Percentiles rank a stretch among this genome's conserved stretches.
Conservation (phyloP, 2,329 filamentous ascomycete species). For the Fusarium sp. region DNA sequence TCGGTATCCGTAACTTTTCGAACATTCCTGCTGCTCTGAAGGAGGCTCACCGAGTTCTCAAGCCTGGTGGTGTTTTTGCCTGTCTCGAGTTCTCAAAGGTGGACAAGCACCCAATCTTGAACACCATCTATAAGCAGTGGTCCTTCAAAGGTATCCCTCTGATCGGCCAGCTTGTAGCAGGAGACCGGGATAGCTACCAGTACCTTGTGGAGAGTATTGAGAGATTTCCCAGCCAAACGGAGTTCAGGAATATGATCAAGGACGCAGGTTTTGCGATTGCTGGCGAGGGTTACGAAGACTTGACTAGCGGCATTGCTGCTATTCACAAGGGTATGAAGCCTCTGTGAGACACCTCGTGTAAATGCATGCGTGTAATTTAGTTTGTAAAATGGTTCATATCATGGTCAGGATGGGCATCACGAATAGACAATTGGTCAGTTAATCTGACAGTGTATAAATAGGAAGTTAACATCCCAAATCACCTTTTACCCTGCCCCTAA, state of each 20-base stretch:
- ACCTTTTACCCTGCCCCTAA: slow-evolving; percentile 30
- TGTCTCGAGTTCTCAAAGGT: slow-evolving; percentile 93
- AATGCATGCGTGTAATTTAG: slow-evolving; percentile 37
- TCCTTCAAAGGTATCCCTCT: slow-evolving; percentile 93
- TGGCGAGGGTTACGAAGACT: slow-evolving; percentile 84
- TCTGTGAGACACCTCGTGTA: slow-evolving; percentile 43
- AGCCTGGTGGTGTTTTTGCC: slow-evolving; percentile 94
- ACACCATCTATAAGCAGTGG: slow-evolving; percentile 93
- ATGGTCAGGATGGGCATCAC: slow-evolving; percentile 21
- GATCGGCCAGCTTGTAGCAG: slow-evolving; percentile 93
- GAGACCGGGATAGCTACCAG: slow-evolving; percentile 95
- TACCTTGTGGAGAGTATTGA: slow-evolving; percentile 99
- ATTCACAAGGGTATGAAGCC: slow-evolving; percentile 98
- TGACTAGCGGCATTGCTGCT: slow-evolving; percentile 91
- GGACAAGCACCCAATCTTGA: slow-evolving; percentile 78
- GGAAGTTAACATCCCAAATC: slow-evolving; percentile 39
- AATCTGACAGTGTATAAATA: slow-evolving; percentile 39
- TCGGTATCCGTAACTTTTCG: slow-evolving; percentile 97
- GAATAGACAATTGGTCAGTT: slow-evolving; percentile 15
- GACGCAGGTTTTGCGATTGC: slow-evolving; percentile 87
- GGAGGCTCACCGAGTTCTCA: slow-evolving; percentile 88
- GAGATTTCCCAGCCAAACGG: slow-evolving; percentile 84
- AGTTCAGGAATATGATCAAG: slow-evolving; percentile 84
- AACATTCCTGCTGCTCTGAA: slow-evolving; percentile 83
- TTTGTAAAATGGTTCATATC: slow-evolving; percentile 24